Base-by-base conservation (phyloP, 1,284 basidiomycete genomes). In the Bondarzewia mesenterica region DNA sequence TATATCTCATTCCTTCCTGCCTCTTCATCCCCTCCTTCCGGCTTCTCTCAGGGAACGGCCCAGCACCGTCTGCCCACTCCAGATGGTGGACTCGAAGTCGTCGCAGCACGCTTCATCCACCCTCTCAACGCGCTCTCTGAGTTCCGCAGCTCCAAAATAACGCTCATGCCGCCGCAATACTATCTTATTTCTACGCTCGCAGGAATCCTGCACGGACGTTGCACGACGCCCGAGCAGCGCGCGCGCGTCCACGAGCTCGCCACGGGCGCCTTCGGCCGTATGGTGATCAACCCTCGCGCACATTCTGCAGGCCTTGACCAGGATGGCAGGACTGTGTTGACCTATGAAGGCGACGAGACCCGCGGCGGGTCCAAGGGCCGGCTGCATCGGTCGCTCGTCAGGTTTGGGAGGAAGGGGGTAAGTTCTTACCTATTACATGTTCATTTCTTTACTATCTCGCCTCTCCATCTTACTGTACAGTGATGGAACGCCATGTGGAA, bases 151-250 rank as follows among this genome's bases (percentile, higher is more conserved):
- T 65, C 71, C 15, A 67, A 71, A 50, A 77, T 87, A 50, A 68
- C 68, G 2, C 68, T 85, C 45, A 80, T 85, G 78, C 82, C 83
- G 18, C 84, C 84, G 5, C 84, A 87, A 58, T 82, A 72, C 58
- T 87, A 87, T 60, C 70, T 87, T 45, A 61, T 85, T 23, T 63
- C 68, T 7, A 84, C 80, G 3, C 69, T 87, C 29, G 67, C 74
- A 3, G 68, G 65, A 22, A 65, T 83, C 35, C 63, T 84, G 18
- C 48, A 58, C 5, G 70, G 72, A 42, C 23, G 39, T 18, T 41
- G 43, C 42, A 12, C 49, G 35, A 76, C 74, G 5, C 29, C 54
- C 0, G 65, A 65, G 14, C 75, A 83, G 57, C 66, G 72, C 32
- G 65, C 63, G 29, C 65, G 62, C 46, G 67, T 84, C 6, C 60